phyloP scores from a whole-genome alignment of 257 asterid species.

The Pogostemon cablin region DNA sequence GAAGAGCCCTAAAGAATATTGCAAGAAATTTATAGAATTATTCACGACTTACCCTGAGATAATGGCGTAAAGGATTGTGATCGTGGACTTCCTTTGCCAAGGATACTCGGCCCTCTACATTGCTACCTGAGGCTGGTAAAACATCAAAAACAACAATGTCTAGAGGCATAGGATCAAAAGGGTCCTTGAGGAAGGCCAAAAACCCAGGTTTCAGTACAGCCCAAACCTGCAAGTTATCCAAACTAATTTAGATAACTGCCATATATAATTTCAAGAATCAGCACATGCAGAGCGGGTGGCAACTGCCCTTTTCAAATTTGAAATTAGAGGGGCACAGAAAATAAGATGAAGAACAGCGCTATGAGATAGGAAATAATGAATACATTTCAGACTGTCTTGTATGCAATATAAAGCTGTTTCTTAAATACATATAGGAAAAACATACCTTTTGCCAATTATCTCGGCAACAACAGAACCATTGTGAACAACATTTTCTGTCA shows the following conservation, averaged over 20 bases:
- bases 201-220: conserved; percentile 96
- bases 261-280: neutral
- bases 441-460: conserved; percentile 96
- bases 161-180: conserved; percentile 76
- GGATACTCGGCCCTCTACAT: conserved; percentile 71
- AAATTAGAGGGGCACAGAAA: conserved; percentile 25
- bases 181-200: conserved; percentile 92
- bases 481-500: conserved; percentile 59
- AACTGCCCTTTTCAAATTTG: conserved; percentile 22
- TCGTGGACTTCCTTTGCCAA: conserved; percentile 91
- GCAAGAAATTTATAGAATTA: conserved; percentile 20
- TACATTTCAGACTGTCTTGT: conserved; percentile 23
- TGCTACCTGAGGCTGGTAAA: conserved; percentile 83
- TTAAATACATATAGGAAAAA: neutral
- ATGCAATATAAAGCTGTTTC: conserved; percentile 7
- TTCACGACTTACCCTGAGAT: conserved; percentile 72
- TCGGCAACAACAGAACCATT: conserved; percentile 79
- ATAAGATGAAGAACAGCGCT: conserved; percentile 17
- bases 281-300: conserved; percentile 20
- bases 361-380: conserved; percentile 23
- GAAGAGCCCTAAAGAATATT: conserved; percentile 36
- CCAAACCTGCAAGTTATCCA: conserved; percentile 78
- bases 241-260: conserved; percentile 26
- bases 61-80: conserved; percentile 90
- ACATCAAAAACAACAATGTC: conserved; percentile 95